Base-by-base conservation (phyloP, 2,329 filamentous ascomycete species). In the Shiraia sp. region DNA sequence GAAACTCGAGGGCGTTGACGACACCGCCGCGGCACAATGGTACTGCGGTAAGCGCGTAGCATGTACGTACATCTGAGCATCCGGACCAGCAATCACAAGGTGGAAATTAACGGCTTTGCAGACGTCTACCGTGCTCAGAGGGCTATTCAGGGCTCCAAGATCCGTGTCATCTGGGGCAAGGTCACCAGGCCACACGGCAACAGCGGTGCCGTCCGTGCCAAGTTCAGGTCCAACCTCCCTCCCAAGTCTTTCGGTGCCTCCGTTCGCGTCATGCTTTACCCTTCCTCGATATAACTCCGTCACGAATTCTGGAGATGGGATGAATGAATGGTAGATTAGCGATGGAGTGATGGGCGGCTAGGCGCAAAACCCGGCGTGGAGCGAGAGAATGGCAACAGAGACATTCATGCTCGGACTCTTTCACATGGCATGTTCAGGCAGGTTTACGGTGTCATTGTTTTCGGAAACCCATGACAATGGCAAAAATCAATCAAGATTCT, bases 21-120 rank as follows among this genome's bases (percentile, higher is more conserved):
- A 88, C 81, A 84, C 87, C 70, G 81, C 88, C 69, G 89, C 86
- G 73, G 92, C 93, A 77, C 88, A 86, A 49, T 63, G 96, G 88
- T 99, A 99, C 82, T 81, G 90, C 62, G 93, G 93, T 79, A 99
- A 99, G 88, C 91, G 91, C 81, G 85, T 97, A 75, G 93, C 93
- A 75, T 99, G 53, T 57, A 57, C 45, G 53, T 52, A 57, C 46
- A 42, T 26, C 10, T 12, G n/a, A 37, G 19, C 19, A 32, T 10
- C 14, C 34, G 22, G 19, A 33, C 15, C 32, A 23, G 15, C 35
- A 23, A 38, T 35, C 31, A 16, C 38, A 28, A 28, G 34, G 13
- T 7, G 40, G 36, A 51, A 33, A 35, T 43, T 54, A 50, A 54
- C 36, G 32, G 32, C 15, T 40, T 32, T 41, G 45, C 49, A 55